phyloP scores from a whole-genome alignment of 192 early-diverging fungal species.

The Obelidium mucronatum region DNA sequence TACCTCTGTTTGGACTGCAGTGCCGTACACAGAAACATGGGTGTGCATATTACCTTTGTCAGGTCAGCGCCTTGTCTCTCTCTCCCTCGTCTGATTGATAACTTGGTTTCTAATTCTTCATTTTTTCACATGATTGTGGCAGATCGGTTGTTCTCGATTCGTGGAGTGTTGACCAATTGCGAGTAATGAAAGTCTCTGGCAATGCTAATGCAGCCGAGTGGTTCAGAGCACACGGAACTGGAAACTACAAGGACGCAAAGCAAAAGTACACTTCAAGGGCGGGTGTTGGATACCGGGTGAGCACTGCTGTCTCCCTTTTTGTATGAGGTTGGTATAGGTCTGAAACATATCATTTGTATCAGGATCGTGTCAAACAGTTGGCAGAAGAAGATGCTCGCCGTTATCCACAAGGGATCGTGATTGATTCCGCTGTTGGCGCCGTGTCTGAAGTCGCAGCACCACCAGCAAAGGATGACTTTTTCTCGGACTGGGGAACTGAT shows the following conservation, averaged over 20 bases:
- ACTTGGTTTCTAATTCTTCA: too few species aligned
- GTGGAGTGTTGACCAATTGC: slow-evolving; percentile 93
- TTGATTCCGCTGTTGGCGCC: slow-evolving; percentile 46
- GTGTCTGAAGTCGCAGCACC: slow-evolving; percentile 25
- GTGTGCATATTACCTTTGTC: slow-evolving; percentile 98
- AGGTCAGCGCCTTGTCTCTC: too few species aligned
- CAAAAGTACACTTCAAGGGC: slow-evolving; percentile 79
- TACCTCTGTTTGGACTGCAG: slow-evolving; percentile 98
- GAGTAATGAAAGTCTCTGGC: slow-evolving; percentile 86
- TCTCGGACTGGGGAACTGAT: slow-evolving; percentile 63
- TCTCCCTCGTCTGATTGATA: too few species aligned
- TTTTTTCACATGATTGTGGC: neutral
- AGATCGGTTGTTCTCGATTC: slow-evolving; percentile 89
- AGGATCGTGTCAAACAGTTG: slow-evolving; percentile 8
- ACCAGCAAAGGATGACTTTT: slow-evolving; percentile 66
- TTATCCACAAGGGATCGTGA: slow-evolving; percentile 50
- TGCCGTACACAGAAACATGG: slow-evolving; percentile 93
- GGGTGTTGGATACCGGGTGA: slow-evolving; percentile 79
- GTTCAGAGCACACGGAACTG: slow-evolving; percentile 76
- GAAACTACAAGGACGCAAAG: slow-evolving; percentile 73
- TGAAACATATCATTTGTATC: neutral
- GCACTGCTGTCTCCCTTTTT: too few species aligned
- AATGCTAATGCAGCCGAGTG: slow-evolving; percentile 84
- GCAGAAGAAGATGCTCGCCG: slow-evolving; percentile 33
- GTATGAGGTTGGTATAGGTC: too few species aligned